phyloP scores from a whole-genome alignment of 345 rosid genomes.

The Eucalyptus cladocalyx region DNA sequence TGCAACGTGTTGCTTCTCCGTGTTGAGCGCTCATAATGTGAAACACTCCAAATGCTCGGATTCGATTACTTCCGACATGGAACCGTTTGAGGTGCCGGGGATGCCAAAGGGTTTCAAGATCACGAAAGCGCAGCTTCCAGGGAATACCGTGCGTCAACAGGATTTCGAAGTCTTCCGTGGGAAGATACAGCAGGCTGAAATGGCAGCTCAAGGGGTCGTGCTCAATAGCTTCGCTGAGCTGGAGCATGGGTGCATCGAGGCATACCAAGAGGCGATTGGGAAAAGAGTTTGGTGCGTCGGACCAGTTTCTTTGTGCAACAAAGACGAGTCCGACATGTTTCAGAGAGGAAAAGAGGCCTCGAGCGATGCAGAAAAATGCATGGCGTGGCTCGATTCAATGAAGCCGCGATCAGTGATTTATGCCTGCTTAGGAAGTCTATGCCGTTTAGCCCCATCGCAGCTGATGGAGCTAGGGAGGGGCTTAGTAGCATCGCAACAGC shows the following conservation, averaged over 20 bases:
- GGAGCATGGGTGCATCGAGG: slow-evolving; percentile 35
- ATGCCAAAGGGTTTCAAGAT: slow-evolving; percentile 29
- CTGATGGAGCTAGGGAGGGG: slow-evolving; percentile 56
- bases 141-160: slow-evolving; percentile 23
- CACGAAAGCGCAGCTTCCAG: slow-evolving; percentile 52
- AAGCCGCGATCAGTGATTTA: slow-evolving; percentile 52
- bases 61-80: slow-evolving; percentile 18
- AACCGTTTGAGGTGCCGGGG: slow-evolving; percentile 49
- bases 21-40: slow-evolving; percentile 41
- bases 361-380: slow-evolving; percentile 16
- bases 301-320: slow-evolving; percentile 62
- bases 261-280: slow-evolving; percentile 24
- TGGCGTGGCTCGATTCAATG: slow-evolving; percentile 44
- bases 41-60: slow-evolving; percentile 20
- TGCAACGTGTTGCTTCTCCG: slow-evolving; percentile 64
- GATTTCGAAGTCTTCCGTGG: slow-evolving; percentile 44
- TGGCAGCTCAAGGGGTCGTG: slow-evolving; percentile 45
- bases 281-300: slow-evolving; percentile 74
- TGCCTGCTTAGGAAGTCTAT: slow-evolving; percentile 68
- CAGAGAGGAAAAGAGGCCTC: slow-evolving; percentile 62
- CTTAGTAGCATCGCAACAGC: slow-evolving; percentile 43
- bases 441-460: slow-evolving; percentile 51
- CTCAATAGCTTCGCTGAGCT: slow-evolving; percentile 51
- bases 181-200: slow-evolving; percentile 61
- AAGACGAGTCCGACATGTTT: slow-evolving; percentile 17